phyloP scores from a whole-genome alignment of 2,329 filamentous ascomycete genomes.

The Fusarium pseudocircinatum region DNA sequence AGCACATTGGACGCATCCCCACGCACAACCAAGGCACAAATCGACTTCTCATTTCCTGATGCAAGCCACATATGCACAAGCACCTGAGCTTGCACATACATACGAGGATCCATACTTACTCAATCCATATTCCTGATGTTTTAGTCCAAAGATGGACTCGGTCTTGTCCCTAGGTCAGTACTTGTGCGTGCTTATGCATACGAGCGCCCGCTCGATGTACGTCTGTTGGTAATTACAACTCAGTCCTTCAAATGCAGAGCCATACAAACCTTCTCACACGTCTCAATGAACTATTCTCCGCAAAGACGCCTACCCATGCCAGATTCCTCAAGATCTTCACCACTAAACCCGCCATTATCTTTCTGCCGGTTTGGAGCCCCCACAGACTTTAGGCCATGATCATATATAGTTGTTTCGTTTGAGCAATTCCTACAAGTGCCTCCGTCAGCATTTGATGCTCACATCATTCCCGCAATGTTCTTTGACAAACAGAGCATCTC shows the following conservation, averaged over 20 bases:
- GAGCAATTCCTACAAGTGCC: slow-evolving; percentile 19
- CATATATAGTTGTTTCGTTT: slow-evolving; percentile 5
- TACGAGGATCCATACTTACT: slow-evolving; percentile 11
- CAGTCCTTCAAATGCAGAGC: neutral
- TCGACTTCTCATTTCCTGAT: slow-evolving; percentile 41
- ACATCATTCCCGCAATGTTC: neutral
- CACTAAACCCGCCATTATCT: slow-evolving; percentile 19
- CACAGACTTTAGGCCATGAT: neutral
- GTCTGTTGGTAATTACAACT: neutral
- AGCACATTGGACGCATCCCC: slow-evolving; percentile 13
- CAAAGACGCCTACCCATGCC: slow-evolving; percentile 16
- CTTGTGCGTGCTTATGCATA: slow-evolving; percentile 25
- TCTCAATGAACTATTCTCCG: slow-evolving; percentile 5
- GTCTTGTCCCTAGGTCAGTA: slow-evolving; percentile 8
- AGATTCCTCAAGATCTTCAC: slow-evolving; percentile 20
- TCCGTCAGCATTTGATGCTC: neutral
- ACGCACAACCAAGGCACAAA: slow-evolving; percentile 43
- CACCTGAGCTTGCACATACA: slow-evolving; percentile 21
- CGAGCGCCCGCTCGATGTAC: slow-evolving; percentile 25
- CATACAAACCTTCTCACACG: neutral
- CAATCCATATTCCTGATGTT: slow-evolving; percentile 1
- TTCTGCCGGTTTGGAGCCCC: slow-evolving; percentile 9
- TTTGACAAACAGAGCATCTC: slow-evolving; percentile 8
- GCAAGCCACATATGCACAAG: slow-evolving; percentile 42
- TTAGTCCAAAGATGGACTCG: slow-evolving; percentile 14